A percentile compares a stretch with the other conserved stretches of the same genome.
phyloP scores from a whole-genome alignment of 2,329 filamentous ascomycete species.

The Ophiostoma fasciatum region DNA sequence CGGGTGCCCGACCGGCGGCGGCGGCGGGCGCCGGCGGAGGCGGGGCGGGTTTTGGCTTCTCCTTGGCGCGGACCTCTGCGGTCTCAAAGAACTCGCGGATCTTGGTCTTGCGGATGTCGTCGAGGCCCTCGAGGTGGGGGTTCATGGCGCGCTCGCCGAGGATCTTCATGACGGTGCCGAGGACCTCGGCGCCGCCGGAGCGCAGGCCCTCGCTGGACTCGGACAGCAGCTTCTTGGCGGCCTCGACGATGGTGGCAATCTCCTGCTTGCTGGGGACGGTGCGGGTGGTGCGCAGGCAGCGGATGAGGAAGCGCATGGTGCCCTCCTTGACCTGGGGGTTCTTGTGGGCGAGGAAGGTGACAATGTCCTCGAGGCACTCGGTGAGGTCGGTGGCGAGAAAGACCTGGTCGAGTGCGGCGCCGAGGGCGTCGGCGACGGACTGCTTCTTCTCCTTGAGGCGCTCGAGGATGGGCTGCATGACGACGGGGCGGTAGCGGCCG shows the following conservation, averaged over 20 bases:
- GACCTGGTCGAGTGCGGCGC: constrained; percentile 62
- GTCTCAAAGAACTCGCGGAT: constrained; percentile 83
- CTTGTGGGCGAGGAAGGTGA: constrained; percentile 77
- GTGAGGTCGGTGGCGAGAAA: constrained; percentile 53
- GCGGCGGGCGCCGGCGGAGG: constrained; percentile 36
- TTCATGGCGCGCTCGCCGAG: constrained; percentile 95
- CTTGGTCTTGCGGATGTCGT: constrained; percentile 90
- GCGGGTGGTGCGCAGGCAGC: constrained; percentile 68
- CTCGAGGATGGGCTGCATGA: constrained; percentile 87
- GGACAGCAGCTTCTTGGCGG: constrained; percentile 73
- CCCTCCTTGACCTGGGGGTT: constrained; percentile 97
- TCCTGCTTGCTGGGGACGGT: constrained; percentile 76
- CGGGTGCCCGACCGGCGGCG: constrained; percentile 23
- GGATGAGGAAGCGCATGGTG: constrained; percentile 82
- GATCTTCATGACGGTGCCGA: constrained; percentile 97
- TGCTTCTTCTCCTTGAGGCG: constrained; percentile 96
- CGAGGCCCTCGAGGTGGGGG: constrained; percentile 75
- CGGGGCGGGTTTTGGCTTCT: constrained; percentile 74
- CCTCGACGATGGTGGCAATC: constrained; percentile 72
- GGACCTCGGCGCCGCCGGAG: constrained; percentile 77
- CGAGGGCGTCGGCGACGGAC: constrained; percentile 73
- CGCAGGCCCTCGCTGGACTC: constrained; percentile 78
- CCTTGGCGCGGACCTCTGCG: constrained; percentile 76
- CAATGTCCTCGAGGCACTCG: constrained; percentile 83
- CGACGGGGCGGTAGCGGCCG: constrained; percentile 60